Percentiles rank a stretch among this genome's conserved stretches.
These are phyloP conservation scores for Hamigera avellanea DNA, from an alignment of 495 filamentous ascomycete genomes.

Conservation along the genomic window DNA sequence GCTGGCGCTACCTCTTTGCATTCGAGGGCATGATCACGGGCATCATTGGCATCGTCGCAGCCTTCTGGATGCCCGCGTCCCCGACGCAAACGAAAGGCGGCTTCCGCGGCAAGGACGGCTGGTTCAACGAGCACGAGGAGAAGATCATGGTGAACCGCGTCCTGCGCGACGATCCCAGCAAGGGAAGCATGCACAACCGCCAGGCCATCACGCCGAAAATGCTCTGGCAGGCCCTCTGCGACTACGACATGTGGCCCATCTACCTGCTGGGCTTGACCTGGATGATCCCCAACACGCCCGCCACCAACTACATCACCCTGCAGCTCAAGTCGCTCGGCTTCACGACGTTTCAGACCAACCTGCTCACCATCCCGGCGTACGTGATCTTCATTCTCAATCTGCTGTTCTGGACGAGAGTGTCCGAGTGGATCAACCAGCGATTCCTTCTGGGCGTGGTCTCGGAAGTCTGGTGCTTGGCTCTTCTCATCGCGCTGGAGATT, in stretches of 20 bases:
- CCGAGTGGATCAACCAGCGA: constrained; percentile 41
- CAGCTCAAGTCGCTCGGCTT: constrained; percentile 50
- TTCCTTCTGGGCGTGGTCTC: constrained; percentile 37
- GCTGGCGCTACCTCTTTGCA: constrained; percentile 65
- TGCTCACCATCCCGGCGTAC: constrained; percentile 55
- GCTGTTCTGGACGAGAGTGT: constrained; percentile 38
- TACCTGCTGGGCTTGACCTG: constrained; percentile 51
- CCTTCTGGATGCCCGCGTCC: constrained; percentile 57
- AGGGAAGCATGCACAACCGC: constrained; percentile 55
- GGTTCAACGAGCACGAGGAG: constrained; percentile 57
- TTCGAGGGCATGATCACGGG: constrained; percentile 44
- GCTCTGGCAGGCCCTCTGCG: constrained; percentile 35
- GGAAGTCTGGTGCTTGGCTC: constrained; percentile 45
- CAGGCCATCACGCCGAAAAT: constrained; percentile 33
- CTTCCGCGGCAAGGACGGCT: constrained; percentile 61
- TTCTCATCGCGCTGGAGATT: constrained; percentile 38
- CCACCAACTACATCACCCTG: constrained; percentile 49
- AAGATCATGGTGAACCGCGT: constrained; percentile 63
- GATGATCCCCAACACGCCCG: constrained; percentile 41
- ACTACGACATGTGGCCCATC: constrained; percentile 45
- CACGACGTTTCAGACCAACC: constrained; percentile 53
- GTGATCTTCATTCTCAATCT: constrained; percentile 35
- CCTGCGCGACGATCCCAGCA: constrained; percentile 60
- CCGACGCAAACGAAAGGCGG: constrained; percentile 59
- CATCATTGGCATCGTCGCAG: constrained; percentile 51